Conservation (phyloP, 2,329 filamentous ascomycete species). For the Ophiocordyceps camponoti-rufipedis region DNA sequence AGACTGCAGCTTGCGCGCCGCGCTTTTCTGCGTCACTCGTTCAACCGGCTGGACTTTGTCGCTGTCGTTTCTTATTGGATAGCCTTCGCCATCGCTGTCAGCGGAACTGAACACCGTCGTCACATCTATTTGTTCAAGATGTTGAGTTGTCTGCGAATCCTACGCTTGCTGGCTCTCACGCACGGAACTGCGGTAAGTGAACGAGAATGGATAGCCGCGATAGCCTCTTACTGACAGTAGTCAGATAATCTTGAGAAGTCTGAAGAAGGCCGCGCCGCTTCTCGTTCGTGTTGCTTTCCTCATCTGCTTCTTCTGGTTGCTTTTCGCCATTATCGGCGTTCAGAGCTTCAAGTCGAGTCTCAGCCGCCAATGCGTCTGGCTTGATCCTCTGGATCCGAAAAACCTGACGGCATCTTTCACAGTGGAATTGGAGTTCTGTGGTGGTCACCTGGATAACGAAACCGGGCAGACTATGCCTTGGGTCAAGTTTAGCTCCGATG, state of each 20-base stretch:
- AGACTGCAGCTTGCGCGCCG: slow-evolving; percentile 72
- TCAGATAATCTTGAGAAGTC: slow-evolving; percentile 76
- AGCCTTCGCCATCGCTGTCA: slow-evolving; percentile 55
- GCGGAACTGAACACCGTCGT: slow-evolving; percentile 46
- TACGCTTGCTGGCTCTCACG: slow-evolving; percentile 79
- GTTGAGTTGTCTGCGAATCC: slow-evolving; percentile 85
- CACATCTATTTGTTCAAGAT: slow-evolving; percentile 88
- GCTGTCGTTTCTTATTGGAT: slow-evolving; percentile 95
- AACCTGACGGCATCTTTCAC: slow-evolving; percentile 38
- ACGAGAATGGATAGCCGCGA: not conserved
- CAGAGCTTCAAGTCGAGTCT: slow-evolving; percentile 87
- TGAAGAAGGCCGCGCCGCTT: slow-evolving; percentile 87
- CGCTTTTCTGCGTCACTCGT: slow-evolving; percentile 85
- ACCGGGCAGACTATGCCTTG: slow-evolving; percentile 47
- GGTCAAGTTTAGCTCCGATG: slow-evolving; percentile 25
- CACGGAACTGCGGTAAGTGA: slow-evolving; percentile 69
- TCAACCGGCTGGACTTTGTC: slow-evolving; percentile 88
- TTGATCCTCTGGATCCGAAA: slow-evolving; percentile 41
- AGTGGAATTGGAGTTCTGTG: slow-evolving; percentile 61
- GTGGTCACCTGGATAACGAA: slow-evolving; percentile 52
- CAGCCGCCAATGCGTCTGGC: slow-evolving; percentile 60
- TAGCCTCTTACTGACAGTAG: slow-evolving; percentile 2
- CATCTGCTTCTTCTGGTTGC: slow-evolving; percentile 90
- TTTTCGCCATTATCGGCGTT: slow-evolving; percentile 92
- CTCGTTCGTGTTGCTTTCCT: slow-evolving; percentile 87